phyloP scores from a whole-genome alignment of 441 rosid species.

The Codiaeum variegatum region DNA sequence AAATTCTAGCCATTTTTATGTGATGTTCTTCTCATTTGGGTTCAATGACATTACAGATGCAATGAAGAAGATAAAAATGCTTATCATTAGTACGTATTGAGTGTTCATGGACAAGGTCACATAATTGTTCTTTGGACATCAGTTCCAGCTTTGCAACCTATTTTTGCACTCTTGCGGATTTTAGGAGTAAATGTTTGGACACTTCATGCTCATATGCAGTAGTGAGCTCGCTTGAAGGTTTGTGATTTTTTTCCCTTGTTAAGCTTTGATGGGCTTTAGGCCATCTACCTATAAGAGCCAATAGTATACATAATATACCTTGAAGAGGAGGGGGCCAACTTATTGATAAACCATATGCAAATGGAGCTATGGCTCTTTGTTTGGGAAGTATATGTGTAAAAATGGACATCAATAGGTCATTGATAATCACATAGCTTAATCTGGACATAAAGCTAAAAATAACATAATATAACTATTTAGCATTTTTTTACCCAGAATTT shows the following conservation, averaged over 20 bases:
- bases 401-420: neutral
- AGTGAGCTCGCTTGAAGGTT: conserved; percentile 93
- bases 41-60: conserved; percentile 50
- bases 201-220: conserved; percentile 93
- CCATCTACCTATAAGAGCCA: neutral
- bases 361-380: neutral
- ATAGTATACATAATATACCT: neutral
- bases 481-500: neutral
- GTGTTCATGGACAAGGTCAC: conserved; percentile 92
- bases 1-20: neutral
- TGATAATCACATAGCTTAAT: neutral
- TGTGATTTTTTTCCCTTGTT: conserved; percentile 16
- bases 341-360: neutral
- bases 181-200: conserved; percentile 75
- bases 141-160: conserved; percentile 87
- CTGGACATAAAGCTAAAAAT: neutral
- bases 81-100: conserved; percentile 75
- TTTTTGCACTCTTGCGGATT: conserved; percentile 67
- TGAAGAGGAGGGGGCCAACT: neutral
- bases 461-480: neutral
- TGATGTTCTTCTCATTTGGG: conserved; percentile 2
- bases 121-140: conserved; percentile 96
- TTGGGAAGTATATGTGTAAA: neutral
- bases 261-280: neutral
- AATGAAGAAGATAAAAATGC: conserved; percentile 90